phyloP scores from a whole-genome alignment of 257 asterid species.

The Schizonepeta tenuifolia region DNA sequence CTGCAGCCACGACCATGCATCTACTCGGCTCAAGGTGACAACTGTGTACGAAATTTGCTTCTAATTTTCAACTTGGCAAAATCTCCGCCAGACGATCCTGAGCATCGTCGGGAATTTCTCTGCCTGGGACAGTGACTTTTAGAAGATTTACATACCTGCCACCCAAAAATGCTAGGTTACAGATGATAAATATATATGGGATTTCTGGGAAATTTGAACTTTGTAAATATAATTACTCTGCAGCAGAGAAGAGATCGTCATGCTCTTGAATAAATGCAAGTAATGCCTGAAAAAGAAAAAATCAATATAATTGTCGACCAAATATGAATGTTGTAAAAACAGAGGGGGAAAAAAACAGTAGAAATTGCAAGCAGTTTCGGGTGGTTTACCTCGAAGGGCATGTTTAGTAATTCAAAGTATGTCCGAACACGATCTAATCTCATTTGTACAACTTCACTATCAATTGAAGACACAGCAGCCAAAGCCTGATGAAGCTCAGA shows the following conservation, averaged over 20 bases:
- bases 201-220: neutral
- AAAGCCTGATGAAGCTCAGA: slow-evolving; percentile 65
- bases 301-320: slow-evolving; percentile 14
- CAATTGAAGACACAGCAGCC: slow-evolving; percentile 89
- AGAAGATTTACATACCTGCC: slow-evolving; percentile 79
- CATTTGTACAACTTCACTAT: slow-evolving; percentile 77
- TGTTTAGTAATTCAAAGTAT: slow-evolving; percentile 85
- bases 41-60: slow-evolving; percentile 9
- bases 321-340: neutral
- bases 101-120: slow-evolving; percentile 92
- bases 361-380: slow-evolving; percentile 19
- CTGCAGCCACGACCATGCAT: slow-evolving; percentile 25
- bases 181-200: neutral
- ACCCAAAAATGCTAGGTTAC: slow-evolving; percentile 2
- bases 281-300: slow-evolving; percentile 69
- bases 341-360: neutral
- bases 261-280: slow-evolving; percentile 89
- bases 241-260: slow-evolving; percentile 63
- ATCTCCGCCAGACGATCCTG: slow-evolving; percentile 72
- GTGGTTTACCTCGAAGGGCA: slow-evolving; percentile 93
- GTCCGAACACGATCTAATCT: slow-evolving; percentile 89
- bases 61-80: slow-evolving; percentile 45
- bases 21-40: slow-evolving; percentile 33
- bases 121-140: slow-evolving; percentile 85
- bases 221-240: slow-evolving; percentile 65